phyloP scores from a whole-genome alignment of 345 rosid genomes.

The Corchorus olitorius region DNA sequence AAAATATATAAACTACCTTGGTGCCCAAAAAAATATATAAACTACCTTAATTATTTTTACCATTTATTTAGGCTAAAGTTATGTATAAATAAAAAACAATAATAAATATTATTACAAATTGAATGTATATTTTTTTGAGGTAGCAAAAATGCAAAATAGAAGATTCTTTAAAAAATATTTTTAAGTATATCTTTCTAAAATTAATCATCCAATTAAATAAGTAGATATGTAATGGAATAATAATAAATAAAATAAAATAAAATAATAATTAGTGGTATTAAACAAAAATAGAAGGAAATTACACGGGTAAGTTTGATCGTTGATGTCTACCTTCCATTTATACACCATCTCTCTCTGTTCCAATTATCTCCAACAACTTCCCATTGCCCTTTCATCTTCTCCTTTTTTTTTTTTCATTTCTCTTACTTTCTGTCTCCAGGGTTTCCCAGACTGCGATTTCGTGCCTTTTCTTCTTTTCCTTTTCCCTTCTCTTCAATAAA shows the following conservation, averaged over 20 bases:
- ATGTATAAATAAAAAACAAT: too few relatives aligned
- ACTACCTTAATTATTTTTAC: too few relatives aligned
- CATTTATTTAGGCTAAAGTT: too few relatives aligned
- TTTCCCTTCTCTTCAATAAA: not conserved
- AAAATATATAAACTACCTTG: too few relatives aligned
- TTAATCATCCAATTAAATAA: not conserved
- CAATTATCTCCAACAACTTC: constrained; percentile 6
- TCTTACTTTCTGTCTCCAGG: not conserved
- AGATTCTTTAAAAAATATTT: too few relatives aligned
- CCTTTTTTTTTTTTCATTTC: not conserved
- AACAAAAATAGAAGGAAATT: not conserved
- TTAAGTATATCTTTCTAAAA: too few relatives aligned
- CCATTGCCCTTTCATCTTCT: not conserved
- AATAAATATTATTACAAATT: too few relatives aligned
- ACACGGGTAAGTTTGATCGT: too few relatives aligned
- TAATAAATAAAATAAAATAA: not conserved
- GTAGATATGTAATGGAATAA: too few relatives aligned
- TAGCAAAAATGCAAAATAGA: too few relatives aligned
- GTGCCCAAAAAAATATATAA: too few relatives aligned
- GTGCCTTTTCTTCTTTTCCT: not conserved
- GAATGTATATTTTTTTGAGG: too few relatives aligned
- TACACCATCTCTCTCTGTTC: constrained; percentile 9
- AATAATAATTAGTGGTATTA: not conserved
- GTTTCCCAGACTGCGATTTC: constrained; percentile 8
- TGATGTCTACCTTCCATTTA: not conserved